A percentile compares a stretch with the other conserved stretches of the same genome.
Conservation (phyloP, 805 yeast genomes). For the Yamadazyma tumulicola region DNA sequence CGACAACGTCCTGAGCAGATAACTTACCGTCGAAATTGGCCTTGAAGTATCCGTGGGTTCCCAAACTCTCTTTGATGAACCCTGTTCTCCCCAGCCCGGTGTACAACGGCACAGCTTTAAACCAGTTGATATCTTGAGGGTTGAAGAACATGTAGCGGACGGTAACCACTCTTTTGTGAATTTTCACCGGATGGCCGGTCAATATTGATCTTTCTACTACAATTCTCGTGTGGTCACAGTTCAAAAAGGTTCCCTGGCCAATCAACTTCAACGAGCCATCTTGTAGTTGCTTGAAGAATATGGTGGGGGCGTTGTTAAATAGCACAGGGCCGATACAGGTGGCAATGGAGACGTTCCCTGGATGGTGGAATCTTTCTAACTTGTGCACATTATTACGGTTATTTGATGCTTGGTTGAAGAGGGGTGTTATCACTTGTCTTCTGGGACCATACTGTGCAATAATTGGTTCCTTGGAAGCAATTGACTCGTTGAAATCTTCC, state of each 20-base stretch:
- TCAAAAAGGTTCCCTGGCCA: slow-evolving; percentile 88
- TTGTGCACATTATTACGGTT: slow-evolving; percentile 84
- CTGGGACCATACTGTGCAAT: slow-evolving; percentile 93
- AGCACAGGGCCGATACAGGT: slow-evolving; percentile 85
- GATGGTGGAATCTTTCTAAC: slow-evolving; percentile 78
- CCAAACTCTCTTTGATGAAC: slow-evolving; percentile 89
- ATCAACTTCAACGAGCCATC: slow-evolving; percentile 61
- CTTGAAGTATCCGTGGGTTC: slow-evolving; percentile 98
- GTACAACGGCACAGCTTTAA: slow-evolving; percentile 86
- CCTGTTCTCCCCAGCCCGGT: slow-evolving; percentile 94
- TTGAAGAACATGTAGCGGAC: slow-evolving; percentile 97
- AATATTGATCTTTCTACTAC: slow-evolving; percentile 83
- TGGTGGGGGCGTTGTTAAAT: slow-evolving; percentile 79
- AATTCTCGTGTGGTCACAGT: slow-evolving; percentile 80
- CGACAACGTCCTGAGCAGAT: slow-evolving; percentile 88
- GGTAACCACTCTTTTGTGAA: slow-evolving; percentile 88
- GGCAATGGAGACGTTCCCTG: slow-evolving; percentile 66
- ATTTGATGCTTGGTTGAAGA: slow-evolving; percentile 75
- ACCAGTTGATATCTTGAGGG: slow-evolving; percentile 82
- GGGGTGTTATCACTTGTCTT: slow-evolving; percentile 76
- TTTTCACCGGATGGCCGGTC: slow-evolving; percentile 94
- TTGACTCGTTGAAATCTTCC: slow-evolving; percentile 85
- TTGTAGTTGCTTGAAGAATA: slow-evolving; percentile 63
- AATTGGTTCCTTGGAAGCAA: slow-evolving; percentile 76
- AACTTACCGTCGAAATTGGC: slow-evolving; percentile 90